These are phyloP conservation scores for Paramecium sexaurelia DNA, from an alignment of 73 alveolate genomes.

Conservation along the genomic window DNA sequence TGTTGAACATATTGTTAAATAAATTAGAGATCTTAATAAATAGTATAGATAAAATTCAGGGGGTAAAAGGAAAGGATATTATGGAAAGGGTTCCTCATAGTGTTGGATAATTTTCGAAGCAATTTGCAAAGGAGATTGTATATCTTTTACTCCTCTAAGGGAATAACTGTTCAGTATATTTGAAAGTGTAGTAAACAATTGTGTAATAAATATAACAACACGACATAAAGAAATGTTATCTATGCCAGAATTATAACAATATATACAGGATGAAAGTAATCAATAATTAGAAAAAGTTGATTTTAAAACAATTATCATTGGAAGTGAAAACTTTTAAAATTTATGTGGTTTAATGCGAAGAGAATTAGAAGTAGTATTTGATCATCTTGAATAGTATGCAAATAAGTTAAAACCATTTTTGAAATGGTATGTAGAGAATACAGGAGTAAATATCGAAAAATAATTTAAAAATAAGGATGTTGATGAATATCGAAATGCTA, in stretches of 20 bases:
- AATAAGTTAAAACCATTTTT: slow-evolving; percentile 68
- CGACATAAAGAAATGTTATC: slow-evolving; percentile 70
- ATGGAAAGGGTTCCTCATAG: slow-evolving; percentile 69
- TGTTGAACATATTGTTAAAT: slow-evolving; percentile 45
- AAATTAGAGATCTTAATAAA: not conserved
- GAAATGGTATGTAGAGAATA: slow-evolving; percentile 74
- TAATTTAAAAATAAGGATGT: slow-evolving; percentile 73
- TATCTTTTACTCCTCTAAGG: slow-evolving; percentile 41
- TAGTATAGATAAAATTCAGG: not conserved
- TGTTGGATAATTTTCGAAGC: slow-evolving; percentile 69
- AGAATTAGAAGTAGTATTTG: slow-evolving; percentile 74
- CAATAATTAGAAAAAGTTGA: slow-evolving; percentile 72
- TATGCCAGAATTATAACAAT: slow-evolving; percentile 74
- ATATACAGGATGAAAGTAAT: slow-evolving; percentile 72
- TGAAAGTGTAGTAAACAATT: slow-evolving; percentile 46
- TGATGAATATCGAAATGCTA: slow-evolving; percentile 73
- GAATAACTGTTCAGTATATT: slow-evolving; percentile 33
- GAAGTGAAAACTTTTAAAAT: slow-evolving; percentile 68
- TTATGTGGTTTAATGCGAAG: slow-evolving; percentile 61
- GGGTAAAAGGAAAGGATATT: slow-evolving; percentile 64
- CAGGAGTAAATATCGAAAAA: slow-evolving; percentile 60
- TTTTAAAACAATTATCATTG: slow-evolving; percentile 69
- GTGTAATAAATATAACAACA: slow-evolving; percentile 49
- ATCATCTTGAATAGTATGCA: slow-evolving; percentile 68
- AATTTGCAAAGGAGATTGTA: slow-evolving; percentile 3